Evolutionary conservation across 441 rosid genomes (phyloP), one percentile per base, ranked within the genome.

Genomic region (Cnidoscolus chayamansa): DNA sequence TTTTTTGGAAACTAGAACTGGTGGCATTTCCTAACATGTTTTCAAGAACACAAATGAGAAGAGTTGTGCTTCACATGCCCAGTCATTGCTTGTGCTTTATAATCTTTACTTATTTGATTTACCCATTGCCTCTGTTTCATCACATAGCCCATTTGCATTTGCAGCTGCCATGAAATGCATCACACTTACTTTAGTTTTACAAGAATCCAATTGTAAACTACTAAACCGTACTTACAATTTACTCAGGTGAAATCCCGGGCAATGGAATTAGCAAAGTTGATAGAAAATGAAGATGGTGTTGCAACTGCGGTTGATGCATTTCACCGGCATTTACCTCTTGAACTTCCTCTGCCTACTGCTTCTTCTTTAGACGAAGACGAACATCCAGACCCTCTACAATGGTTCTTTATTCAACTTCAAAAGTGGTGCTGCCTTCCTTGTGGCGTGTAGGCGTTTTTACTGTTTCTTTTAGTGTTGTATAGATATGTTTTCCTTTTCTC

Each of bases 261-360:
- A 19, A 86, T 82, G 86, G 95, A 90, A 68, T 64, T 91, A 56
- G 96, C 96, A 0, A 88, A 88, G 77, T 68, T 82, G 75, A 86
- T 95, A 63, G 97, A 88, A 83, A 95, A 88, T 13, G 99, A 95
- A 82, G 98, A 93, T 63, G 99, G 99, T 25, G 98, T 93, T 56
- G 95, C 88, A 0, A 88, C 87, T 35, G 97, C 99, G 4, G 97
- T 95, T 45, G 85, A 90, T 73, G 96, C 92, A 51, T 95, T 95
- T 82, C 98, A 95, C 76, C 80, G 88, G 72, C 97, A 95, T 81
- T 85, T 95, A 47, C 99, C 99, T 49, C 72, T 74, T 0, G 90
- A 88, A 81, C 71, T 93, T 69, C 98, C 99, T 40, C 31, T 89
- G 74, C 85, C 86, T 0, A 50, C 62, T 45, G 68, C 85, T 37